Evolutionary conservation across 495 filamentous ascomycete genomes (phyloP), one percentile per base, ranked within the genome.

Genomic region (Penicillium psychrofluorescens): DNA sequence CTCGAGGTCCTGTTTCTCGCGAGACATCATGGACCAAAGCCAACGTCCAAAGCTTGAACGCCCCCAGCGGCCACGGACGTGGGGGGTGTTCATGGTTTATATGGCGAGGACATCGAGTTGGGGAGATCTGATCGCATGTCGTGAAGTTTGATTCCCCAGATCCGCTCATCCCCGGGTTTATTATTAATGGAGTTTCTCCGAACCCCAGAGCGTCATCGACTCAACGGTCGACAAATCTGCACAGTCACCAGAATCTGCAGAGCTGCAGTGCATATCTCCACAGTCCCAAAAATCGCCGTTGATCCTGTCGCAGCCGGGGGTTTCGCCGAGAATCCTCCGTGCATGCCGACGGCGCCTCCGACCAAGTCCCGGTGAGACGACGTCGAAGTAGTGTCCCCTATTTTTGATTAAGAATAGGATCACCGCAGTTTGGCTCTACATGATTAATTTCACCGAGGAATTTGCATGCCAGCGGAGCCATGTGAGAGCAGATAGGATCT

Each of bases 251-350:
- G 22, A 6, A 4, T 22, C 22, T 22, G 22, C 22, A 22, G 6
- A 22, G 22, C 22, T 22, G 22, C 22, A 6, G 22, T 22, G 22
- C 22, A 22, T 22, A 4, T 22, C 22, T 16, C 22, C 22, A 22
- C 22, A 4, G 22, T 22, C 4, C 0, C 22, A 3, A 22, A 22
- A 22, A 22, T 22, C 22, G 22, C 22, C 38, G 38, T 13, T 36
- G 13, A 37, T 27, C 31, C 29, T 36, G 10, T 34, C 35, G 16
- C 11, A 4, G 22, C 32, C 32, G 5, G n/a, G 32, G 30, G 22
- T 58, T 58, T 61, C 51, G 35, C 58, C 58, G 58, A 58, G 35
- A 12, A 51, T 53, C 43, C 34, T 39, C 58, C 58, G 54, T 31
- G 42, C 10, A 11, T 38, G 34, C 53, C 53, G 49, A 56, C 30